These are phyloP conservation scores for Sphaerostilbella broomeana DNA, from an alignment of 2,329 filamentous ascomycete species.

Conservation along the genomic window DNA sequence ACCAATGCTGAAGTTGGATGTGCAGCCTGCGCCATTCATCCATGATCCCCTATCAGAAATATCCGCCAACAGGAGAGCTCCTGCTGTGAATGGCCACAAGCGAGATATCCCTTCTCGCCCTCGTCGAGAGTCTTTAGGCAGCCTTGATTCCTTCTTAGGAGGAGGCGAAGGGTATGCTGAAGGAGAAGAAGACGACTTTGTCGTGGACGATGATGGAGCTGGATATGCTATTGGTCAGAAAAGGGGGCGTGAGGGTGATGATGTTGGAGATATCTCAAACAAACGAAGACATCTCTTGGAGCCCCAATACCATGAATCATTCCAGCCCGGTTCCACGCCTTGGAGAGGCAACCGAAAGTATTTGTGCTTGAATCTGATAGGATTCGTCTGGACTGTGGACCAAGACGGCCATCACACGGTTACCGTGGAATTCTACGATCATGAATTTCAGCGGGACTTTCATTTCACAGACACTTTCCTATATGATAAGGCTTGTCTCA, in stretches of 20 bases:
- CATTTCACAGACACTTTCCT: slow-evolving; percentile 95
- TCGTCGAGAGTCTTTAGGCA: slow-evolving; percentile 62
- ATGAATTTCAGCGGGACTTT: slow-evolving; percentile 85
- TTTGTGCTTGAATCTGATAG: slow-evolving; percentile 84
- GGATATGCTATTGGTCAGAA: slow-evolving; percentile 65
- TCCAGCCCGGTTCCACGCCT: slow-evolving; percentile 90
- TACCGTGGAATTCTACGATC: slow-evolving; percentile 96
- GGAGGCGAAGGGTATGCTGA: slow-evolving; percentile 45
- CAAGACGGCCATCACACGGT: slow-evolving; percentile 91
- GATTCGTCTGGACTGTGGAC: slow-evolving; percentile 94
- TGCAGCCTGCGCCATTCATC: slow-evolving; percentile 77
- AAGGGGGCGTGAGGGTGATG: slow-evolving; percentile 46
- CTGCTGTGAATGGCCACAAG: slow-evolving; percentile 45
- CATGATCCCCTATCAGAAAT: slow-evolving; percentile 70
- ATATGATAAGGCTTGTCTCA: slow-evolving; percentile 92
- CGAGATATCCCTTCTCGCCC: slow-evolving; percentile 41
- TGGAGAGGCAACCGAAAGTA: slow-evolving; percentile 95
- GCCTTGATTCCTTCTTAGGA: slow-evolving; percentile 75
- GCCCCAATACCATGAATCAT: slow-evolving; percentile 71
- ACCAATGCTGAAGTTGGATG: slow-evolving; percentile 48
- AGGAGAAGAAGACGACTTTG: slow-evolving; percentile 65
- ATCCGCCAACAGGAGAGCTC: slow-evolving; percentile 56
- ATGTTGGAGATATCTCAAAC: slow-evolving; percentile 38
- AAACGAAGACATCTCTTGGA: slow-evolving; percentile 46
- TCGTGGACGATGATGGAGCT: slow-evolving; percentile 90